phyloP scores from a whole-genome alignment of 2,329 filamentous ascomycete genomes.

The Fusarium fujikuroi region DNA sequence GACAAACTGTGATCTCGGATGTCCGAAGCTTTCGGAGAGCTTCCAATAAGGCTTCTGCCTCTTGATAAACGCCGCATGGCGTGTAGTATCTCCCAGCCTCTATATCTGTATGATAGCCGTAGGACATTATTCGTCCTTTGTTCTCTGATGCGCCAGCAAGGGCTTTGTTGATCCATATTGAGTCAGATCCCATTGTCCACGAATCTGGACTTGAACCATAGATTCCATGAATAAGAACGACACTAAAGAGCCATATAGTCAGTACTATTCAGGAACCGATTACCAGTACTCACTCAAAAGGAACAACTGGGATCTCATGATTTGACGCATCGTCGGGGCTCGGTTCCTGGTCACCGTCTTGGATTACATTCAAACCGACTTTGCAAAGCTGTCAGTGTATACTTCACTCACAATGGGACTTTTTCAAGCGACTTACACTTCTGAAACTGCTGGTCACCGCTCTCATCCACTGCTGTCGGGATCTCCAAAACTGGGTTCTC shows the following conservation, averaged over 20 bases:
- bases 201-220: not conserved
- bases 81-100: not conserved
- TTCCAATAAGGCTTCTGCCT: not conserved
- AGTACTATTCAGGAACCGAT: not conserved
- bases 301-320: not conserved
- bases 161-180: not conserved
- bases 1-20: not conserved
- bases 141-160: not conserved
- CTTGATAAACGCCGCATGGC: not conserved
- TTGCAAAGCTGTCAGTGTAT: not conserved
- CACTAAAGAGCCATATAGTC: not conserved
- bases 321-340: not conserved
- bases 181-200: not conserved
- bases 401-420: too few species aligned
- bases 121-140: not conserved
- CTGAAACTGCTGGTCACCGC: not conserved
- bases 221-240: not conserved
- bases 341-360: not conserved
- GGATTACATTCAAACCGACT: not conserved
- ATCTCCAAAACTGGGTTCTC: not conserved
- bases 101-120: not conserved
- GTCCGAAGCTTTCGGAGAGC: not conserved
- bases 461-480: not conserved
- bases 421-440: not conserved
- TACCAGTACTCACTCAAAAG: not conserved